These are phyloP conservation scores for Entonaema liquescens DNA, from an alignment of 495 filamentous ascomycete species.

Conservation along the genomic window DNA sequence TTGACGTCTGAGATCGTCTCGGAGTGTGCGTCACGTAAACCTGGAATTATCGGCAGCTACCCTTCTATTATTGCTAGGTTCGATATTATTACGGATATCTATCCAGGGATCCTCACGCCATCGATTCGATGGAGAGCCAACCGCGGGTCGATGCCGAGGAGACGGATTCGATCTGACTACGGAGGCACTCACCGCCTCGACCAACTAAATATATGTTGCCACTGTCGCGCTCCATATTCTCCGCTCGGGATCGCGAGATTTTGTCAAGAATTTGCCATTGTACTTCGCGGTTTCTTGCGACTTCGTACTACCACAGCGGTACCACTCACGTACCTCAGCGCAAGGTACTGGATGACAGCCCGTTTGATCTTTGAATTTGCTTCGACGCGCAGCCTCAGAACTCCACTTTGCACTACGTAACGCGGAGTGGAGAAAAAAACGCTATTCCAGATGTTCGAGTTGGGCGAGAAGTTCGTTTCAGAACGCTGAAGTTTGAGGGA, in stretches of 20 bases:
- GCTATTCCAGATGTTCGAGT: constrained; percentile 41
- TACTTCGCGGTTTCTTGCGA: constrained; percentile 33
- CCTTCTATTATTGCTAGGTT: constrained; percentile 15
- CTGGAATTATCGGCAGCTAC: constrained; percentile 13
- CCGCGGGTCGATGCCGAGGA: constrained; percentile 28
- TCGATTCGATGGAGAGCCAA: constrained; percentile 21
- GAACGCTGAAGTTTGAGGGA: constrained; percentile 33
- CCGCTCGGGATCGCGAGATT: constrained; percentile 18
- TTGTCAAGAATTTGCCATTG: constrained; percentile 9
- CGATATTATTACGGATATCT: constrained; percentile 16
- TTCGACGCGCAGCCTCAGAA: constrained; percentile 42
- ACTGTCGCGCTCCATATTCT: constrained; percentile 29
- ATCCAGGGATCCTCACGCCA: constrained; percentile 24
- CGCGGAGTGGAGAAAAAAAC: constrained; percentile 40
- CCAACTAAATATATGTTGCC: constrained; percentile 13
- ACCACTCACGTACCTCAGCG: constrained; percentile 30
- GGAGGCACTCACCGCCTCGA: constrained; percentile 38
- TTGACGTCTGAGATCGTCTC: constrained; percentile 9
- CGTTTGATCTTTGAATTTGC: constrained; percentile 37
- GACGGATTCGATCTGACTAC: constrained; percentile 27
- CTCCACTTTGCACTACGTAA: constrained; percentile 44
- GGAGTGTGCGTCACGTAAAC: constrained; percentile 10
- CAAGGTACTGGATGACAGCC: constrained; percentile 42
- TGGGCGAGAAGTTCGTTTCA: constrained; percentile 48
- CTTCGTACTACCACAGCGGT: constrained; percentile 29